Evolutionary conservation across 768 basidiomycete species (phyloP), one percentile per base, ranked within the genome.

Genomic region (Termitomyces sp.): DNA sequence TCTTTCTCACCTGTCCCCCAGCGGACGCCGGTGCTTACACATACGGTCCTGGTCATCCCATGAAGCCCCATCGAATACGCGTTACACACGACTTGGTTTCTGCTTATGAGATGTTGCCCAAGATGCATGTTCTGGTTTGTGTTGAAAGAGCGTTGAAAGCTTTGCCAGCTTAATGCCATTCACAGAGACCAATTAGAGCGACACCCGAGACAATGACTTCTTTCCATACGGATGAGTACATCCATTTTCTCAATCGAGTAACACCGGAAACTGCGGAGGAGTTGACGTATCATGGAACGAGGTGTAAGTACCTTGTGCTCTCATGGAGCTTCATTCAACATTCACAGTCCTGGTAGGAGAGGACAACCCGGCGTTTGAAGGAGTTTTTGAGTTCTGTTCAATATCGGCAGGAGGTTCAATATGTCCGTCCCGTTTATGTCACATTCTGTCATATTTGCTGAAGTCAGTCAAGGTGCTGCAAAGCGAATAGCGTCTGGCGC

Each of bases 161-260:
- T 26, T 36, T 3, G 10, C 23, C 4, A 36, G 38, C 33, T 40
- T 55, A 12, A 33, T 10, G 33, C 26, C 58, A 50, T 13, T 41
- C 61, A 2, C 67, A 92, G 91, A 81, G 79, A 67, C 87, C 93
- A 5, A 81, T 78, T 63, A 80, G 91, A 32, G 86, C 91, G 4
- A 79, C 84, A 0, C 84, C 88, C 14, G 82, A 86, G 66, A 82
- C 84, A 18, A 90, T 99, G 90, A 89, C 91, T 32, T 77, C 88
- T 12, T 99, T 98, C 73, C 97, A 99, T 71, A 94, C 96, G 18
- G 97, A 99, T 75, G 97, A 99, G 80, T 99, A 97, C 72, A 82
- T 99, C 57, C 86, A 98, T 67, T 96, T 98, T 67, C 75, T 99
- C 50, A 80, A 84, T 56, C 82, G 84, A 55, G 95, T 98, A 20